A percentile compares a stretch with the other conserved stretches of the same genome.
Conservation (phyloP, 768 basidiomycete species). For the Xerocomellus amylosporus region DNA sequence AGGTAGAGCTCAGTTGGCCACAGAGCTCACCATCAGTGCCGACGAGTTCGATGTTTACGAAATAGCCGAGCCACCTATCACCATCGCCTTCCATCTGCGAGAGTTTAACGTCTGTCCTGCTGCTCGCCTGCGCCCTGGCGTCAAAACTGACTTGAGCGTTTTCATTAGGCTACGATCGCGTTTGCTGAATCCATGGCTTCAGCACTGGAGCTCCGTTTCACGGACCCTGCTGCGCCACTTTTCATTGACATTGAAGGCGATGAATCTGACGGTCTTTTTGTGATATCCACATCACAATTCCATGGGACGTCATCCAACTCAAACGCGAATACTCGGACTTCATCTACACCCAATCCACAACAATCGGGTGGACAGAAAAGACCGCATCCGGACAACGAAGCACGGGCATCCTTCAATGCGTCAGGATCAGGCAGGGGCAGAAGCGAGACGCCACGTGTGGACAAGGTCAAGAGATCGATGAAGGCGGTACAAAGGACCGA, state of each 20-base stretch:
- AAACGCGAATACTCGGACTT: slow-evolving; percentile 9
- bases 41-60: slow-evolving; percentile 83
- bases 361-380: slow-evolving; percentile 21
- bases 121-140: background rate
- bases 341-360: slow-evolving; percentile 19
- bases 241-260: slow-evolving; percentile 76
- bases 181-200: slow-evolving; percentile 72
- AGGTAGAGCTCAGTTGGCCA: slow-evolving; percentile 66
- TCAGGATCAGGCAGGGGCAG: slow-evolving; percentile 10
- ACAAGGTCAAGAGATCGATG: slow-evolving; percentile 43
- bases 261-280: slow-evolving; percentile 61
- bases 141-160: background rate
- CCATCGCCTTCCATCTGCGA: slow-evolving; percentile 74
- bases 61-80: slow-evolving; percentile 57
- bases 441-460: slow-evolving; percentile 42
- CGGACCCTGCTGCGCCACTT: slow-evolving; percentile 69
- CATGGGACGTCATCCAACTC: slow-evolving; percentile 32
- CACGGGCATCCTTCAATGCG: slow-evolving; percentile 28
- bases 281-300: slow-evolving; percentile 72
- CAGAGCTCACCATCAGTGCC: slow-evolving; percentile 70
- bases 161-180: slow-evolving; percentile 68
- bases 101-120: slow-evolving; percentile 67
- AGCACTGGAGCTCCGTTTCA: slow-evolving; percentile 70
- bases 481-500: slow-evolving; percentile 35
- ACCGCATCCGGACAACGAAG: slow-evolving; percentile 21